phyloP scores from a whole-genome alignment of 1,139 yeast genomes.

The Nakaseomyces delphensis region DNA sequence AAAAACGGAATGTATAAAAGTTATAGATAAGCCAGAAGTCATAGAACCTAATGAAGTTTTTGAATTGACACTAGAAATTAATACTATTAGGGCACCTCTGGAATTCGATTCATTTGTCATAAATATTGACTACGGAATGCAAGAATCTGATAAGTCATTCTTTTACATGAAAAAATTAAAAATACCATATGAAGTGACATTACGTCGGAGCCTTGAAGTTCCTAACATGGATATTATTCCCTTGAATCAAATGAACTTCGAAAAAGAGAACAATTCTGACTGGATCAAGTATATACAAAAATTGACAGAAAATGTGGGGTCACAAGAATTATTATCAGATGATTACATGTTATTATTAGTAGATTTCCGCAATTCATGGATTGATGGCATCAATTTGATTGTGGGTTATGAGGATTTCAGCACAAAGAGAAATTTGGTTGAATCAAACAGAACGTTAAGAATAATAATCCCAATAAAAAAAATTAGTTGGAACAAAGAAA shows the following conservation, averaged over 20 bases:
- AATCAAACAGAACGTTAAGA: slow-evolving; percentile 43
- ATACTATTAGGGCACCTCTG: slow-evolving; percentile 31
- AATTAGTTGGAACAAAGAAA: slow-evolving; percentile 30
- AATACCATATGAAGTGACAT: slow-evolving; percentile 31
- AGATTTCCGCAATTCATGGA: slow-evolving; percentile 31
- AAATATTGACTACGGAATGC: slow-evolving; percentile 26
- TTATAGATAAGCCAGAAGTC: slow-evolving; percentile 16
- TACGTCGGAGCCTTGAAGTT: slow-evolving; percentile 31
- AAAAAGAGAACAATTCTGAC: slow-evolving; percentile 13
- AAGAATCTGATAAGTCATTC: slow-evolving; percentile 17
- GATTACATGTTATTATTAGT: slow-evolving; percentile 25
- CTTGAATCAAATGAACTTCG: slow-evolving; percentile 17
- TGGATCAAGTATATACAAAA: slow-evolving; percentile 20
- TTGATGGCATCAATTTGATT: slow-evolving; percentile 19
- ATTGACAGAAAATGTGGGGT: slow-evolving; percentile 8
- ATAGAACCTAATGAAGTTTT: slow-evolving; percentile 22
- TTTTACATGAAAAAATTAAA: slow-evolving; percentile 22
- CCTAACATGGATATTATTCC: slow-evolving; percentile 28
- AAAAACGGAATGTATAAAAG: slow-evolving; percentile 17
- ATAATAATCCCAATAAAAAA: slow-evolving; percentile 62
- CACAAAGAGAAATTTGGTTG: slow-evolving; percentile 22
- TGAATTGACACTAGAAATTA: slow-evolving; percentile 43
- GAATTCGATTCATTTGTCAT: slow-evolving; percentile 25
- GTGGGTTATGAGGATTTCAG: slow-evolving; percentile 23
- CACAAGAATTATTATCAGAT: slow-evolving; percentile 8